Conservation (phyloP, 2,329 filamentous ascomycete species). For the Ophiosphaerella narmari region DNA sequence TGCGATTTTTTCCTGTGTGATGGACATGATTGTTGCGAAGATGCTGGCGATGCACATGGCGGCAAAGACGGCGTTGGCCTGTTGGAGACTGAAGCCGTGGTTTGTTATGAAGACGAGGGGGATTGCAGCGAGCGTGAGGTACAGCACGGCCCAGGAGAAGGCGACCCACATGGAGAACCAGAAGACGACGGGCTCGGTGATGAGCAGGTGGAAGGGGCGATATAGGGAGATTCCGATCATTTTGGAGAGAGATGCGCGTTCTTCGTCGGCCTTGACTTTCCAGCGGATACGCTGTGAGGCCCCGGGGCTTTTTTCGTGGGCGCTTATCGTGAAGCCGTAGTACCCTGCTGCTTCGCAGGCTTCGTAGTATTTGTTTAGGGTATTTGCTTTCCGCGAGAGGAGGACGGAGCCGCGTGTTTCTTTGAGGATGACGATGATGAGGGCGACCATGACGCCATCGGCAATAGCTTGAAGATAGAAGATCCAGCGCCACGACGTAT, state of each 20-base stretch:
- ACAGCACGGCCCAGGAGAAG: slow-evolving; percentile 88
- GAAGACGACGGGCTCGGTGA: slow-evolving; percentile 79
- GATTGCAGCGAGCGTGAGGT: slow-evolving; percentile 80
- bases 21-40: slow-evolving; percentile 69
- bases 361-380: slow-evolving; percentile 80
- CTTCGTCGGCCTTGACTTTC: slow-evolving; percentile 79
- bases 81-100: slow-evolving; percentile 69
- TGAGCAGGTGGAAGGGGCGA: slow-evolving; percentile 76
- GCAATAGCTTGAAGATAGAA: slow-evolving; percentile 84
- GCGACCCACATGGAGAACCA: slow-evolving; percentile 89
- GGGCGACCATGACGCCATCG: slow-evolving; percentile 64
- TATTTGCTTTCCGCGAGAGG: slow-evolving; percentile 72
- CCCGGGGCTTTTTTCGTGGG: slow-evolving; percentile 18
- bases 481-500: slow-evolving; percentile 79
- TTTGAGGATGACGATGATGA: slow-evolving; percentile 72
- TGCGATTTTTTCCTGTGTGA: slow-evolving; percentile 73
- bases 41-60: slow-evolving; percentile 71
- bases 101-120: slow-evolving; percentile 74
- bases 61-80: slow-evolving; percentile 73
- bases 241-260: slow-evolving; percentile 67
- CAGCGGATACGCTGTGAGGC: slow-evolving; percentile 69
- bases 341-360: slow-evolving; percentile 69
- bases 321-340: slow-evolving; percentile 56
- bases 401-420: slow-evolving; percentile 84
- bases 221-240: slow-evolving; percentile 77